Conservation (phyloP, 768 basidiomycete genomes). For the Boletus tylopilopsis region DNA sequence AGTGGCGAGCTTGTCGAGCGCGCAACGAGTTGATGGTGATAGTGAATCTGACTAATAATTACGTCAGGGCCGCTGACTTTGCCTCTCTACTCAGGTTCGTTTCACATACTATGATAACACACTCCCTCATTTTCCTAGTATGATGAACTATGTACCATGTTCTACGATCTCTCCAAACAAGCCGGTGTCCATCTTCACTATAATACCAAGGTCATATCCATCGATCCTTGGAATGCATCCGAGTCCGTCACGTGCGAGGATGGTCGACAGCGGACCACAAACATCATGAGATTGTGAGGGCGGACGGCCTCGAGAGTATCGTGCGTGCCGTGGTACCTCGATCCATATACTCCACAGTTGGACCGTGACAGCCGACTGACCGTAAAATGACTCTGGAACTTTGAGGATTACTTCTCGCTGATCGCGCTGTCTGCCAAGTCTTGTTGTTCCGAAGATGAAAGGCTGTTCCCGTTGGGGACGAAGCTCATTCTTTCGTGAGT, state of each 20-base stretch:
- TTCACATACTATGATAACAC: neutral
- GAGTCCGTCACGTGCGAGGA: slow-evolving; percentile 31
- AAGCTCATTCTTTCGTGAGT: slow-evolving; percentile 51
- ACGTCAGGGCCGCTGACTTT: slow-evolving; percentile 47
- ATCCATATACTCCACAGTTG: slow-evolving; percentile 1
- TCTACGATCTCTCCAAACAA: slow-evolving; percentile 43
- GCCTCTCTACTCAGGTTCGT: slow-evolving; percentile 43
- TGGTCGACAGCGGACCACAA: slow-evolving; percentile 42
- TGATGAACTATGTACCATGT: slow-evolving; percentile 44
- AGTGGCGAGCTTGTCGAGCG: too few species aligned
- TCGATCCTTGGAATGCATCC: slow-evolving; percentile 32
- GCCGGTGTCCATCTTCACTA: slow-evolving; percentile 48
- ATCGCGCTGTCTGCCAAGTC: neutral
- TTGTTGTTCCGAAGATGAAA: slow-evolving; percentile 19
- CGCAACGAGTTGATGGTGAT: too few species aligned
- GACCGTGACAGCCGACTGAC: slow-evolving; percentile 14
- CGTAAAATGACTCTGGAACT: slow-evolving; percentile 6
- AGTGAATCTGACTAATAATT: too few species aligned
- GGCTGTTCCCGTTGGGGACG: slow-evolving; percentile 52
- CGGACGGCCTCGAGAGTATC: slow-evolving; percentile 53
- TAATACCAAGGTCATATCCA: slow-evolving; percentile 33
- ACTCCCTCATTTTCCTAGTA: slow-evolving; percentile 35
- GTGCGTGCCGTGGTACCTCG: slow-evolving; percentile 34
- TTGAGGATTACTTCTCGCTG: neutral
- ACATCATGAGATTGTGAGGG: slow-evolving; percentile 58